Evolutionary conservation across 169 alveolate genomes (phyloP).

Genomic region (Cryptosporidium sp.): DNA sequence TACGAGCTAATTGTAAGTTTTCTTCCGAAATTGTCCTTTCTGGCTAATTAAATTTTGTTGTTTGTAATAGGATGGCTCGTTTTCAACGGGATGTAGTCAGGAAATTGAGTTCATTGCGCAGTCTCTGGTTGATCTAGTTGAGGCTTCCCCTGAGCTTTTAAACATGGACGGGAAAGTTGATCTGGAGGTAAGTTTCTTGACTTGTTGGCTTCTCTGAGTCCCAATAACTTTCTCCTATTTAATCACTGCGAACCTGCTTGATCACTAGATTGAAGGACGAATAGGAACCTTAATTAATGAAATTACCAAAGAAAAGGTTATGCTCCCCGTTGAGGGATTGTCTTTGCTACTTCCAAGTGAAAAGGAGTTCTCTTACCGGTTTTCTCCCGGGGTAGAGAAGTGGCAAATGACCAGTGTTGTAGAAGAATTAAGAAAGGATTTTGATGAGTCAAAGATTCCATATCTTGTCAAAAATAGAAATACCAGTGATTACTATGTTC

Average conservation of each 20-base stretch:
- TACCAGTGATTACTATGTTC: constrained; percentile 47
- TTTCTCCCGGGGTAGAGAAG: constrained; percentile 60
- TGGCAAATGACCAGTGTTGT: constrained; percentile 71
- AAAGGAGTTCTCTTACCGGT: constrained; percentile 58
- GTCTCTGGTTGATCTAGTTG: constrained; percentile 66
- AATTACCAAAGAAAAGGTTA: constrained; percentile 20
- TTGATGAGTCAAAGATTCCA: constrained; percentile 67
- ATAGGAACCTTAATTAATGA: constrained; percentile 60
- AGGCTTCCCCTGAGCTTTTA: constrained; percentile 62
- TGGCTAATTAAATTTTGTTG: not conserved
- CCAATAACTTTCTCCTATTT: not conserved
- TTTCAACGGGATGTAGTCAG: constrained; percentile 63
- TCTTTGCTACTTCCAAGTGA: constrained; percentile 44
- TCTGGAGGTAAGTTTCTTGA: constrained; percentile 38
- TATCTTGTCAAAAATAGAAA: constrained; percentile 34
- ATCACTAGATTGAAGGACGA: constrained; percentile 62
- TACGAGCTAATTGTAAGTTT: constrained; percentile 54
- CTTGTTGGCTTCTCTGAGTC: not conserved
- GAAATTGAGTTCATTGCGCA: constrained; percentile 72
- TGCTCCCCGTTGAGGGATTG: constrained; percentile 51
- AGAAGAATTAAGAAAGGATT: constrained; percentile 40
- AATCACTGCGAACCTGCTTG: no score
- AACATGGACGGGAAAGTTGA: constrained; percentile 16
- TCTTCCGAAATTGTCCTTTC: no score
- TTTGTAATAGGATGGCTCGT: constrained; percentile 53